Conservation (phyloP, 2,329 filamentous ascomycete genomes). For the Sporothrix pallida region DNA sequence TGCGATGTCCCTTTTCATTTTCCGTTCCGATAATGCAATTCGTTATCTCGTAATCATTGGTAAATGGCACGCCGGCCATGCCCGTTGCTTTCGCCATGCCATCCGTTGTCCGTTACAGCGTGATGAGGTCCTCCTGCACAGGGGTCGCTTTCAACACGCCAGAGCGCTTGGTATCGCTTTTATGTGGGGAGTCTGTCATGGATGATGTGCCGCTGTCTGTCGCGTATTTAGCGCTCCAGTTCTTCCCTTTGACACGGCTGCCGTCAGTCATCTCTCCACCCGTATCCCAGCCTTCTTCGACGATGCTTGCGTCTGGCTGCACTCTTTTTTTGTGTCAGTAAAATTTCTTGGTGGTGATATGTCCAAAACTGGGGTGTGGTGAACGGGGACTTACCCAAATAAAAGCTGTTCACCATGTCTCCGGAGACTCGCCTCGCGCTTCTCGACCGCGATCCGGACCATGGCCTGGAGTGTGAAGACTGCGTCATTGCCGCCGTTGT, state of each 20-base stretch:
- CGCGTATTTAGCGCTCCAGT: neutral
- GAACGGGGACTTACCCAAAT: constrained; percentile 4
- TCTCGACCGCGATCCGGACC: constrained; percentile 61
- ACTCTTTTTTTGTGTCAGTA: constrained; percentile 5
- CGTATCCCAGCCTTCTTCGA: constrained; percentile 43
- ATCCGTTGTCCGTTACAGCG: neutral
- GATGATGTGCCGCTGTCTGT: neutral
- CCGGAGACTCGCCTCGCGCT: constrained; percentile 42
- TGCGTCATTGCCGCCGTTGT: constrained; percentile 89
- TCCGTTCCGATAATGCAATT: neutral
- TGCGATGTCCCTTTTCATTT: neutral
- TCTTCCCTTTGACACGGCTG: constrained; percentile 30
- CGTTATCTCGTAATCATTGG: neutral
- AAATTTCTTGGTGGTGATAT: too few species aligned
- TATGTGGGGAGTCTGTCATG: neutral
- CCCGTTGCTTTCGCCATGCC: too few species aligned
- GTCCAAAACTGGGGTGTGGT: neutral
- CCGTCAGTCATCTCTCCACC: constrained; percentile 46
- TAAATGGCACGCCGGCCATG: neutral
- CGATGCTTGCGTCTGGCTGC: neutral
- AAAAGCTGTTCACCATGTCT: constrained; percentile 29
- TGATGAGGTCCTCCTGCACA: constrained; percentile 28
- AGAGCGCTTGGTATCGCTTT: neutral
- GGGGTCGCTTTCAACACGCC: too few species aligned
- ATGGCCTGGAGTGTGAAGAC: constrained; percentile 77